Conservation (phyloP, 2,329 filamentous ascomycete genomes). For the Pseudofabraea citricarpa region DNA sequence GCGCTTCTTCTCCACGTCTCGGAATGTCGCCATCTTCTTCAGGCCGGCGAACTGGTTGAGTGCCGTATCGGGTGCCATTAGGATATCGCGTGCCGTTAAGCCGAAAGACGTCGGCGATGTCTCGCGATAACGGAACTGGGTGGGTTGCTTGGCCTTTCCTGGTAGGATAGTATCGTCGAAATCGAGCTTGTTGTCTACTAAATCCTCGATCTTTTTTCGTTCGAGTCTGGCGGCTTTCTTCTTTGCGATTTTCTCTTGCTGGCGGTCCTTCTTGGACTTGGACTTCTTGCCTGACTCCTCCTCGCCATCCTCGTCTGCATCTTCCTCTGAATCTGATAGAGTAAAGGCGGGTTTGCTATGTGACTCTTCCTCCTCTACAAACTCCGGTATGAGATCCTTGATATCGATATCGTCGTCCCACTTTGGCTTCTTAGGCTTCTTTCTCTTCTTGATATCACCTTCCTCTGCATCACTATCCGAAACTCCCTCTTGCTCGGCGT, state of each 20-base stretch:
- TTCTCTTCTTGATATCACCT: conserved; percentile 55
- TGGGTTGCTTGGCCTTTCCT: conserved; percentile 45
- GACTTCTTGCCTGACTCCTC: conserved; percentile 45
- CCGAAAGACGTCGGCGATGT: conserved; percentile 88
- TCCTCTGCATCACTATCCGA: conserved; percentile 52
- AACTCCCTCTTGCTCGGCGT: conserved; percentile 63
- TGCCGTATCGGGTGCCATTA: conserved; percentile 78
- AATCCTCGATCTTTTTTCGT: conserved; percentile 75
- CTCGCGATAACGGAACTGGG: conserved; percentile 84
- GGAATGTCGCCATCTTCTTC: conserved; percentile 90
- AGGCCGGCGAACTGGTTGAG: conserved; percentile 89
- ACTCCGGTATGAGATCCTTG: conserved; percentile 83
- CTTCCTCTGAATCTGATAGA: conserved; percentile 35
- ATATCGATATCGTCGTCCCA: conserved; percentile 99
- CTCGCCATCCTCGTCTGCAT: conserved; percentile 27
- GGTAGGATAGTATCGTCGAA: conserved; percentile 52
- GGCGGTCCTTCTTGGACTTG: conserved; percentile 55
- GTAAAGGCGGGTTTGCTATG: conserved; percentile 42
- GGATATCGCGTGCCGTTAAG: conserved; percentile 82
- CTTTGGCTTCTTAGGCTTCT: conserved; percentile 71
- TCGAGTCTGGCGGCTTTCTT: conserved; percentile 76
- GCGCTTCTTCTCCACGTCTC: conserved; percentile 83
- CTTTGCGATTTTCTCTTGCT: conserved; percentile 51
- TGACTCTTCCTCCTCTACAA: conserved; percentile 39
- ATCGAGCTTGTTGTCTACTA: conserved; percentile 78